Evolutionary conservation across 768 basidiomycete species (phyloP), one percentile per base, ranked within the genome.

Genomic region (Scleroderma citrinum): DNA sequence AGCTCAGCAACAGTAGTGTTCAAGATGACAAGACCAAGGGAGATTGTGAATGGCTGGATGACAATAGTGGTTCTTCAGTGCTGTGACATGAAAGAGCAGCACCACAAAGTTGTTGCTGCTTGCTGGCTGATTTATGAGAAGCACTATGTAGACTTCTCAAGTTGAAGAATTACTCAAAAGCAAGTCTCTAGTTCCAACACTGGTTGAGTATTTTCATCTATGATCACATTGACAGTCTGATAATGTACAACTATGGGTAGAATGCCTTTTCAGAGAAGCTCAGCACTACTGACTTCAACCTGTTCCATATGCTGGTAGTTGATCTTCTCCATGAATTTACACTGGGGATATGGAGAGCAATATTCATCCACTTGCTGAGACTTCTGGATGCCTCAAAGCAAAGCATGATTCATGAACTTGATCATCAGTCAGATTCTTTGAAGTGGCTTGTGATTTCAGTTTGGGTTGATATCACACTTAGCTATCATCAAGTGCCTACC

Each of bases 271-370:
- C 67, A 2, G 41, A 54, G 0, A 53, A 45, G 2, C 50, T 71
- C 1, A 32, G 35, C 1, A 1, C 20, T 1, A 16, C 19, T 2
- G 60, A 51, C 3, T 59, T 69, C 39, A 49, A 70, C 24, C 42
- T 68, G 3, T 67, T 59, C 39, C 16, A 13, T 3, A 52, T 69
- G 37, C 49, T 70, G 0, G 63, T 66, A 0, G 59, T 66, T 13
- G 71, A 74, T 45, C 47, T 70, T 1, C 56, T 74, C 56, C 72
- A 73, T 69, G 72, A 49, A 52, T 70, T 47, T 67, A 71, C 37
- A 52, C 71, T 0, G 69, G 26, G 72, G 0, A 61, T 69, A 1
- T 73, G 69, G 67, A 73, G 70, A 38, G 52, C 56, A 0, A 29
- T 70, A 0, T 56, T 72, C 7, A 61, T 49, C 0, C 72, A 74